Evolutionary conservation across 345 rosid species (phyloP).

Genomic region (Carallia pectinifolia): DNA sequence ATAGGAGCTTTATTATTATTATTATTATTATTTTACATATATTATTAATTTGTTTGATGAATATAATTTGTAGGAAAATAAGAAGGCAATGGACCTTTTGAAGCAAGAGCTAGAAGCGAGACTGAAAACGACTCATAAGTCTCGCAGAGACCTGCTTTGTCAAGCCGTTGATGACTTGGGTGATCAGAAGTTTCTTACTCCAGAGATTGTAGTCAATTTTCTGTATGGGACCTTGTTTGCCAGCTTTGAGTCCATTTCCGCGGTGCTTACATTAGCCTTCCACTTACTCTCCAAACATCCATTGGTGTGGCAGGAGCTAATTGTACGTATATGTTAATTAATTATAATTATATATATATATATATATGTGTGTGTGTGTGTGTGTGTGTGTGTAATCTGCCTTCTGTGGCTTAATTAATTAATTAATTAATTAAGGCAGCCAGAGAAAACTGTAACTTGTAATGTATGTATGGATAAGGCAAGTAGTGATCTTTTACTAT

Average conservation of each 20-base stretch:
- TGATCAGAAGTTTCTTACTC: slow-evolving; percentile 26
- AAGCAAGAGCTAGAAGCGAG: slow-evolving; percentile 1
- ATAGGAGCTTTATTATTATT: too few relatives aligned
- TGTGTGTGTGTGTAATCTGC: too few relatives aligned
- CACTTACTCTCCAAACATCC: slow-evolving; percentile 34
- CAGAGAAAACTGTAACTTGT: too few relatives aligned
- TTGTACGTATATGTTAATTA: slow-evolving; percentile 9
- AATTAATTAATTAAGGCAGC: too few relatives aligned
- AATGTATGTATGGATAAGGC: too few relatives aligned
- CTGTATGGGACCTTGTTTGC: slow-evolving; percentile 21
- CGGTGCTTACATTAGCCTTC: slow-evolving; percentile 11
- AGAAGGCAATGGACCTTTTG: background rate
- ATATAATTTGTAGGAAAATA: background rate
- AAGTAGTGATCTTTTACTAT: too few relatives aligned
- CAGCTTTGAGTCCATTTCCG: slow-evolving; percentile 20
- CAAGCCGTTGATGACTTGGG: slow-evolving; percentile 24
- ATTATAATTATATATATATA: too few relatives aligned
- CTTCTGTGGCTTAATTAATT: too few relatives aligned
- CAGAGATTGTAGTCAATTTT: slow-evolving; percentile 20
- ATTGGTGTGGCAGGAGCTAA: slow-evolving; percentile 27
- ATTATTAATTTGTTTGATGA: too few relatives aligned
- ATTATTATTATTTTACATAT: too few relatives aligned
- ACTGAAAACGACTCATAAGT: background rate
- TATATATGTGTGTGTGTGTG: too few relatives aligned
- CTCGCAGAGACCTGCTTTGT: slow-evolving; percentile 21